Evolutionary conservation across 1,139 yeast genomes (phyloP).

Genomic region (Hanseniaspora uvarum): DNA sequence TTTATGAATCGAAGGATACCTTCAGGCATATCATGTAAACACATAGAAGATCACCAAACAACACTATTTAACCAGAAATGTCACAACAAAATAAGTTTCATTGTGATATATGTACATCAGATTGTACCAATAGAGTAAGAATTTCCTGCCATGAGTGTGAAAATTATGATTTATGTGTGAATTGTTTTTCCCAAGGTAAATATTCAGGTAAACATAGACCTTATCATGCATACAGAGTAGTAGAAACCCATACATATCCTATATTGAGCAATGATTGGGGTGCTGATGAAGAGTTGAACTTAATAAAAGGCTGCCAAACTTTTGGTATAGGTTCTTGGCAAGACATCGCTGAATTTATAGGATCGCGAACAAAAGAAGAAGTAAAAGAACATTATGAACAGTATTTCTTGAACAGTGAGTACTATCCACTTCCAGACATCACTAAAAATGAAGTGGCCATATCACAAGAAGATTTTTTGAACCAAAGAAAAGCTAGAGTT

Average conservation of each 20-base stretch:
- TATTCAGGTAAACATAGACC: conserved; percentile 82
- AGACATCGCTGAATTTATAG: conserved; percentile 89
- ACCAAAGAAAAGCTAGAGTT: conserved; percentile 57
- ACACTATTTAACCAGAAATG: neutral
- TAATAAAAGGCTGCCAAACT: conserved; percentile 85
- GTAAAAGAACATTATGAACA: conserved; percentile 72
- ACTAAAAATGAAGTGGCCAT: conserved; percentile 42
- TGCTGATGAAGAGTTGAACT: conserved; percentile 85
- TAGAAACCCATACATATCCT: conserved; percentile 92
- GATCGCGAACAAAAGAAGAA: conserved; percentile 84
- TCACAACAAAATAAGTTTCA: conserved; percentile 50
- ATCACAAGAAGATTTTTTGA: conserved; percentile 59
- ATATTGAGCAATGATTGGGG: conserved; percentile 91
- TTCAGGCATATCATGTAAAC: neutral
- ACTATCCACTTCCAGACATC: conserved; percentile 78
- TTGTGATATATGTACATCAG: conserved; percentile 91
- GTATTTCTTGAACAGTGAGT: conserved; percentile 55
- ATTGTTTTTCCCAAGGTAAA: conserved; percentile 82
- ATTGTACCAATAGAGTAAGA: conserved; percentile 84
- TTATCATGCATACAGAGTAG: conserved; percentile 81
- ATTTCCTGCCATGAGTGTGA: conserved; percentile 84
- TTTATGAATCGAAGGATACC: neutral
- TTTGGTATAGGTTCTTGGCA: conserved; percentile 96
- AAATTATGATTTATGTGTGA: conserved; percentile 92
- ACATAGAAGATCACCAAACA: neutral